Conservation (phyloP, 1,284 basidiomycete species). For the Naganishia sp. region DNA sequence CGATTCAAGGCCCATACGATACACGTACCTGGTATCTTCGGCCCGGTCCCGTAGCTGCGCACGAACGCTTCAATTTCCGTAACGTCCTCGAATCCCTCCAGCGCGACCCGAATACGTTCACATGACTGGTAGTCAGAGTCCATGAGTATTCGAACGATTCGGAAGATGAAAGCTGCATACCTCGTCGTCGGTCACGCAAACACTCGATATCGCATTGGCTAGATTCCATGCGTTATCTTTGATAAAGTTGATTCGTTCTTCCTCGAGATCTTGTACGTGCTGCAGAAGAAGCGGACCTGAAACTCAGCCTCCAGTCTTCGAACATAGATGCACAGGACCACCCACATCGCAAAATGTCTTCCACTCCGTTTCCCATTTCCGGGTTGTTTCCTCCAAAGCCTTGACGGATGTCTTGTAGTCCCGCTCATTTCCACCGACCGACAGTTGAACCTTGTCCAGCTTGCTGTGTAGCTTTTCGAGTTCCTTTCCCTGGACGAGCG, state of each 20-base stretch:
- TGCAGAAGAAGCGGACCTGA: constrained; percentile 35
- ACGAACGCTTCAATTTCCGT: constrained; percentile 84
- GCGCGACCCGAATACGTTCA: constrained; percentile 75
- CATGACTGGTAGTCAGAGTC: constrained; percentile 65
- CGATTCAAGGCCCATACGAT: not conserved
- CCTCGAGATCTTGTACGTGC: constrained; percentile 92
- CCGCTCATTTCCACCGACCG: constrained; percentile 82
- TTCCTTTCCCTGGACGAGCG: constrained; percentile 89
- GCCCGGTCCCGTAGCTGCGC: constrained; percentile 78
- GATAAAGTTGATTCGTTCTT: constrained; percentile 87
- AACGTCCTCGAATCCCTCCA: constrained; percentile 79
- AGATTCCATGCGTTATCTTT: constrained; percentile 96
- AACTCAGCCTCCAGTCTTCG: not conserved
- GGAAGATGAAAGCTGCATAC: constrained; percentile 57
- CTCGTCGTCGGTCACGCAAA: constrained; percentile 95
- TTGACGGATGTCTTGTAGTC: constrained; percentile 88
- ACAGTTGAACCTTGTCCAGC: constrained; percentile 84
- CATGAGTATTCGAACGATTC: constrained; percentile 4
- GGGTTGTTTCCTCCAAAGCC: constrained; percentile 75
- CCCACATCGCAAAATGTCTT: constrained; percentile 79
- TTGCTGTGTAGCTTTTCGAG: constrained; percentile 86
- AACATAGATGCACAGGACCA: constrained; percentile 3
- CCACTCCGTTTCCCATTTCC: constrained; percentile 93
- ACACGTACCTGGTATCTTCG: constrained; percentile 64
- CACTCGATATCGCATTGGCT: constrained; percentile 91